Conservation (phyloP, 2,329 filamentous ascomycete genomes). For the Colletotrichum spaethianum region DNA sequence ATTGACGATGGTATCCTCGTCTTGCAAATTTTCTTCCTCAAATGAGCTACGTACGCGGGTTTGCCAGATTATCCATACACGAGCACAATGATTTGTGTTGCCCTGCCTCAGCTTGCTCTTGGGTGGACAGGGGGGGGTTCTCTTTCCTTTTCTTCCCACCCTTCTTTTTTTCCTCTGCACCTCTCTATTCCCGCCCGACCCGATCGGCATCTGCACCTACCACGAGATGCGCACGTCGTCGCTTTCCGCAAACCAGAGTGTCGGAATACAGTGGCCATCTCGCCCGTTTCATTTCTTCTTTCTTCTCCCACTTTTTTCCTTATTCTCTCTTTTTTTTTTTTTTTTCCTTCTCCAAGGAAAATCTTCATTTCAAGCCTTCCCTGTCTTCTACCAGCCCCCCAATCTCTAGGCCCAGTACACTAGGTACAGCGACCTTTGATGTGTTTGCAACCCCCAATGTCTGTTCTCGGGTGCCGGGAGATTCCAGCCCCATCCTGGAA, state of each 20-base stretch:
- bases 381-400: slow-evolving; percentile 1
- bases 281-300: slow-evolving; percentile 16
- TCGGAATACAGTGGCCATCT: slow-evolving; percentile 2
- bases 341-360: not conserved
- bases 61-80: not conserved
- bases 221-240: slow-evolving; percentile 2
- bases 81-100: not conserved
- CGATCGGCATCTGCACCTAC: slow-evolving; percentile 14
- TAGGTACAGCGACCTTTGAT: not conserved
- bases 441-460: slow-evolving; percentile 22
- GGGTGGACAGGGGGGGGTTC: too few species aligned
- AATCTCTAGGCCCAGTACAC: not conserved
- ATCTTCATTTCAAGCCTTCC: slow-evolving; percentile 27
- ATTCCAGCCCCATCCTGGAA: slow-evolving; percentile 13
- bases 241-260: slow-evolving; percentile 17
- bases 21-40: not conserved
- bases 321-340: not conserved
- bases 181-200: not conserved
- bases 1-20: slow-evolving; percentile 20
- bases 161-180: not conserved
- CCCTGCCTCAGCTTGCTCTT: not conserved
- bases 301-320: not conserved
- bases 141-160: not conserved
- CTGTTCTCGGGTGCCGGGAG: slow-evolving; percentile 26
- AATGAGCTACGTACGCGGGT: not conserved